Evolutionary conservation across 2,329 filamentous ascomycete species (phyloP).

Genomic region (Penicillium hesseltinei): DNA sequence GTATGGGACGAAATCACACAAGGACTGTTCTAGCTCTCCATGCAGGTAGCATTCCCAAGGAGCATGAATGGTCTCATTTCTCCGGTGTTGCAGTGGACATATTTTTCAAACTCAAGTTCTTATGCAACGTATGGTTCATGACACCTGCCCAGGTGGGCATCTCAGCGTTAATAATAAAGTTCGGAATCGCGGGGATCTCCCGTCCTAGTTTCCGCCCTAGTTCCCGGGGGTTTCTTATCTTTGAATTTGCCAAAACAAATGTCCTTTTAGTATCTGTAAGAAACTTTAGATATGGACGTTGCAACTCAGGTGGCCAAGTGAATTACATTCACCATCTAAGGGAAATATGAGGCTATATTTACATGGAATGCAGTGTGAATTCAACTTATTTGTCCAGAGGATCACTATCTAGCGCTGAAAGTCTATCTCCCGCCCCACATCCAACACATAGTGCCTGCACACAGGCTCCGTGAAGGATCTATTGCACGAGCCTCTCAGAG

Average conservation of each 20-base stretch:
- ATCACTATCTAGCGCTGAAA: neutral
- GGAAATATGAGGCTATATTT: neutral
- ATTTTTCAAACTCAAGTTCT: too few relatives aligned
- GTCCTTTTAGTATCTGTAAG: neutral
- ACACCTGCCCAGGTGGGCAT: too few relatives aligned
- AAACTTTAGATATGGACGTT: neutral
- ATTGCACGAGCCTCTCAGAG: neutral
- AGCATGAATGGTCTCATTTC: too few relatives aligned
- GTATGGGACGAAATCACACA: too few relatives aligned
- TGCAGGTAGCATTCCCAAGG: too few relatives aligned
- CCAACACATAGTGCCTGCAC: neutral
- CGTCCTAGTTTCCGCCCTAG: neutral
- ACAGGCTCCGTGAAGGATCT: neutral
- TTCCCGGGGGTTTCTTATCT: neutral
- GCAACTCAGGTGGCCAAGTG: neutral
- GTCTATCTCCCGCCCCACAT: neutral
- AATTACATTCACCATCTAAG: too few relatives aligned
- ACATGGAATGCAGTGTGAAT: neutral
- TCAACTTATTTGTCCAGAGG: neutral
- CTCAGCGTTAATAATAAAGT: neutral
- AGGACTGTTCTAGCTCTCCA: too few relatives aligned
- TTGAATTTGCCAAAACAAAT: neutral
- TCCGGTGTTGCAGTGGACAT: too few relatives aligned
- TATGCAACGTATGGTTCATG: too few relatives aligned
- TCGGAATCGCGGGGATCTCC: neutral